phyloP scores from a whole-genome alignment of 73 alveolate genomes.

The Tetrahymena elliotti region DNA sequence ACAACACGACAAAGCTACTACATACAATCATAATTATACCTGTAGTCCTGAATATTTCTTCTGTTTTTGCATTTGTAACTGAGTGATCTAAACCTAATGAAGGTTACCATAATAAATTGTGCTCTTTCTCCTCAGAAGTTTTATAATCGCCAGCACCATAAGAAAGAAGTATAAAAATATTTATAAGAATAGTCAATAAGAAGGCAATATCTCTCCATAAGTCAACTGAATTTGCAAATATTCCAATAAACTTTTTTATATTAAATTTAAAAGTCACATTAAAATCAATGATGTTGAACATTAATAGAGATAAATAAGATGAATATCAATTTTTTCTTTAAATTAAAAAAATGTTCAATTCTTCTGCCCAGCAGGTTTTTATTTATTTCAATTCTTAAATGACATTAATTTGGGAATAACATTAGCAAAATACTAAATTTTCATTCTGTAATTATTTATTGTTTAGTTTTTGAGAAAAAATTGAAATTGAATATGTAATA shows the following conservation, averaged over 20 bases:
- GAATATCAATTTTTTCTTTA: too few species aligned
- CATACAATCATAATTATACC: slow-evolving; percentile 38
- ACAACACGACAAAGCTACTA: slow-evolving; percentile 31
- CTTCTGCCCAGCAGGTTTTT: too few species aligned
- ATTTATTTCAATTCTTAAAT: too few species aligned
- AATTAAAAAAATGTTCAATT: too few species aligned
- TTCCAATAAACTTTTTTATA: slow-evolving; percentile 10
- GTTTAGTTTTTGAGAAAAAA: too few species aligned
- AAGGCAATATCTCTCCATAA: slow-evolving; percentile 43
- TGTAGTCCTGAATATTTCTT: slow-evolving; percentile 9
- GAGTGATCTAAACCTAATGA: not conserved
- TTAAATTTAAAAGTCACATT: not conserved
- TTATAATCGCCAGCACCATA: not conserved
- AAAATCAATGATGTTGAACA: too few species aligned
- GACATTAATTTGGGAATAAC: too few species aligned
- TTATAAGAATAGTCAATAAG: slow-evolving; percentile 27
- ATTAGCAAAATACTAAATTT: too few species aligned
- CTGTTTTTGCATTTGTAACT: slow-evolving; percentile 5
- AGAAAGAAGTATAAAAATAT: slow-evolving; percentile 34
- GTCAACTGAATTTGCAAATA: slow-evolving; percentile 38
- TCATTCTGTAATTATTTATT: too few species aligned
- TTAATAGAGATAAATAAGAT: too few species aligned
- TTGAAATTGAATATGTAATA: too few species aligned
- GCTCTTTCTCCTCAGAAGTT: not conserved
- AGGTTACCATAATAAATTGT: slow-evolving; percentile 15